Conservation (phyloP, 306 rosid genomes). For the Malus asiatica region DNA sequence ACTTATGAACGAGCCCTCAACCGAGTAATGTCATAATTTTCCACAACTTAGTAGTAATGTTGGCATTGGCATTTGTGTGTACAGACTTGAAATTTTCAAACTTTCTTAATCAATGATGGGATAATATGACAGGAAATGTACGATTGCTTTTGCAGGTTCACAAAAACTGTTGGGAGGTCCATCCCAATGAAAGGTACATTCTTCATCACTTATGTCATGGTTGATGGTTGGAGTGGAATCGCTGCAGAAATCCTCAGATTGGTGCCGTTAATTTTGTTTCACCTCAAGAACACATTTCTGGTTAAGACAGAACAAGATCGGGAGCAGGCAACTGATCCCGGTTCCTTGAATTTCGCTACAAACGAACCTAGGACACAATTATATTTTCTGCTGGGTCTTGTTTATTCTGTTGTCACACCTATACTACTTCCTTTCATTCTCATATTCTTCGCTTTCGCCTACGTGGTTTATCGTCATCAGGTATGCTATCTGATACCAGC, state of each 20-base stretch:
- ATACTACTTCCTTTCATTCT: slow-evolving; percentile 78
- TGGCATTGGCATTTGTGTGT: background rate
- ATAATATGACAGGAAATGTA: slow-evolving; percentile 15
- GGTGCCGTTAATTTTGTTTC: slow-evolving; percentile 52
- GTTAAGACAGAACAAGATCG: slow-evolving; percentile 83
- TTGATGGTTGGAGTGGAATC: slow-evolving; percentile 93
- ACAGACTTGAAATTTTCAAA: background rate
- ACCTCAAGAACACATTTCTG: slow-evolving; percentile 75
- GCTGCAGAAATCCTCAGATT: slow-evolving; percentile 79
- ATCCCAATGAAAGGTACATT: slow-evolving; percentile 95
- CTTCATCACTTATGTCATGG: slow-evolving; percentile 88
- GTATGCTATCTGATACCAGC: slow-evolving; percentile 17
- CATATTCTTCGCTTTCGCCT: slow-evolving; percentile 76
- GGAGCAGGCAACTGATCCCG: slow-evolving; percentile 79
- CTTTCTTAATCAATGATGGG: slow-evolving; percentile 8
- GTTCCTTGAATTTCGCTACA: slow-evolving; percentile 53
- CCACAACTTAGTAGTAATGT: background rate
- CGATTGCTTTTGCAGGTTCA: slow-evolving; percentile 44
- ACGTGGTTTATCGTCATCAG: slow-evolving; percentile 82
- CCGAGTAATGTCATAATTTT: slow-evolving; percentile 38
- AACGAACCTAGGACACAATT: slow-evolving; percentile 85
- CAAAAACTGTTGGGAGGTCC: slow-evolving; percentile 70
- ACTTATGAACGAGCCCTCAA: slow-evolving; percentile 44
- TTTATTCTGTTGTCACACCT: slow-evolving; percentile 82
- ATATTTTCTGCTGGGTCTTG: slow-evolving; percentile 78